Base-by-base conservation (phyloP, 179 eudicot genomes). In the Silene coronaria region DNA sequence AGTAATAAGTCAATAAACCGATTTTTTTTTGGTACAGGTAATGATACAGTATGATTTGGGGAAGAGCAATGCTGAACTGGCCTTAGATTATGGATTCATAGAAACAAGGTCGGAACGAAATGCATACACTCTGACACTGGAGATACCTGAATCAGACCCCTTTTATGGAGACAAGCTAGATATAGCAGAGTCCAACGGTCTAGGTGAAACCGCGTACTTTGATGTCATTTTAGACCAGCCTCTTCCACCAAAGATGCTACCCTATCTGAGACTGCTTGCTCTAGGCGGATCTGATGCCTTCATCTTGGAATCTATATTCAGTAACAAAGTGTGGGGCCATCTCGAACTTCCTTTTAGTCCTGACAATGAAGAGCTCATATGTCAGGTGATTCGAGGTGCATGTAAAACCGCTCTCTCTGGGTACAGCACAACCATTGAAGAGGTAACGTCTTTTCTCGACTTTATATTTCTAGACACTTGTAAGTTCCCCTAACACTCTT, bases 41-140 rank as follows among this genome's bases (percentile, higher is more conserved):
- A 58, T 86, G 80, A 93, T 96, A 83, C 99, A 93, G 82, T 96
- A 96, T 78, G 91, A 88, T 82, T 32, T 89, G 74, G 81, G 88
- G 45, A 96, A 96, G 87, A 96, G 90, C 86, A 91, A 93, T 79
- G 98, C 98, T 3, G 98, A 93, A 75, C 75, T 96, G 65, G 98
- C 98, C 78, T 83, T 96, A 73, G 99, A 93, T 84, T 96, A 96
- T 23, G 99, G 99, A 45, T 96, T 96, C 75, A 82, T 85, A 74
- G 99, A 96, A 76, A 76, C 90, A 42, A 86, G 85, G 63, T 30
- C 91, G 74, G 87, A 82, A 71, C 88, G 96, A 60, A 86, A 88
- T 48, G 81, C 90, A 30, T 93, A 88, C 80, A 96, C 99, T 72
- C 68, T 96, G 22, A 96, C 98, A 6, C 77, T 96, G 36, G 89